Percentiles rank a stretch among this genome's conserved stretches.
These are phyloP conservation scores for Saccharomyces eubayanus DNA, from an alignment of 805 yeast genomes.

Conservation along the genomic window DNA sequence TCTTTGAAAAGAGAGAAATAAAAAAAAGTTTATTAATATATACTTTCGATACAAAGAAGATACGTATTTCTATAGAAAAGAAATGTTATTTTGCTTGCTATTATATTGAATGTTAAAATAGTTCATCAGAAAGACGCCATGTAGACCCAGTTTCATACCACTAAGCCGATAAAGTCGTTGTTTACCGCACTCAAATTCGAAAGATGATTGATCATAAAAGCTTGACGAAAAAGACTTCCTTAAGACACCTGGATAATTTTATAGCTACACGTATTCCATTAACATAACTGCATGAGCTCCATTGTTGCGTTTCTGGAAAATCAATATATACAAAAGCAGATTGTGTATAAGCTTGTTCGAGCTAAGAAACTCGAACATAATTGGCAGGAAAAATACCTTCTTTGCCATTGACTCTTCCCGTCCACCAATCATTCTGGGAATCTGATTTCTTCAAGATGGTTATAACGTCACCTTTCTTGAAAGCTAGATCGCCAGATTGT, in stretches of 20 bases:
- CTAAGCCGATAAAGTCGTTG: too few relatives aligned
- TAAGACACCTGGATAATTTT: neutral
- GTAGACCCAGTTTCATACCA: too few relatives aligned
- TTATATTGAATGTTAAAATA: neutral
- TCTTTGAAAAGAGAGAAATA: neutral
- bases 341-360: neutral
- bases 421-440: conserved; percentile 97
- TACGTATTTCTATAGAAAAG: neutral
- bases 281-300: neutral
- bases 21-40: neutral
- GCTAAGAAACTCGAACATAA: conserved; percentile 64
- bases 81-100: neutral
- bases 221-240: neutral
- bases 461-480: conserved; percentile 90
- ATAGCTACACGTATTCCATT: neutral
- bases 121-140: neutral
- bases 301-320: neutral
- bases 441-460: conserved; percentile 78
- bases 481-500: conserved; percentile 86
- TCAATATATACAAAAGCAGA: neutral
- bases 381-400: conserved; percentile 97
- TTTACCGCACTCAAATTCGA: neutral
- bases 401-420: conserved; percentile 74
- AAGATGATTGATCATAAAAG: neutral
- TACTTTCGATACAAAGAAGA: neutral